Base-by-base conservation (phyloP, 2,329 filamentous ascomycete species). In the Cytospora piceae region DNA sequence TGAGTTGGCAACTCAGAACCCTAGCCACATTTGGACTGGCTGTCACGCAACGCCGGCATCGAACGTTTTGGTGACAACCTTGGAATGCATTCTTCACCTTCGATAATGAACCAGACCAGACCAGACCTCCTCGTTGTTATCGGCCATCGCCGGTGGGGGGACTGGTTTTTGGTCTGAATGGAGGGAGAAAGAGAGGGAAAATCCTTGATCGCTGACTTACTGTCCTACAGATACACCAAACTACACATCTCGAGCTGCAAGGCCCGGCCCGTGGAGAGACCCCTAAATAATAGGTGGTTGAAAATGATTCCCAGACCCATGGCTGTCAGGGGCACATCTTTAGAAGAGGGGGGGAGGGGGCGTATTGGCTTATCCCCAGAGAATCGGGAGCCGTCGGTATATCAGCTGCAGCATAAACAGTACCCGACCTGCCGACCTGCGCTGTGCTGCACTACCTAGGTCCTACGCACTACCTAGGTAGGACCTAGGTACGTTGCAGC, bases 21-120 rank as follows among this genome's bases (percentile, higher is more conserved):
- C 53, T 63, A 63, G 53, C 61, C 61, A 57, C 17, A 63, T 63
- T 32, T 57, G 61, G 61, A 63, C 31, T 63, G 61, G 61, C 42
- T 29, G 61, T 63, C 61, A 52, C 61, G 61, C 61, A 63, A 63
- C 53, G 39, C 53, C 56, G 61, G 39, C 61, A 63, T 46, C 53
- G 53, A 55, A 24, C 46, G 20, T 49, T 49, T 24, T 7, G n/a
- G 46, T 9, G 46, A 24, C n/a, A 22, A 37, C 34, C 34, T 15
- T 37, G 34, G 34, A 37, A 24, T 49, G 46, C 46, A 49, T 49
- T 22, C 46, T 9, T 49, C 46, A 14, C 46, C 46, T 24, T 49
- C 46, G 11, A 22, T 12, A 15, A 6, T 46, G 3, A 8, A n/a
- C 5, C n/a, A n/a, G n/a, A n/a, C 1, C 15, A 24, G 24, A 49